A percentile compares a stretch with the other conserved stretches of the same genome.
Evolutionary conservation across 768 basidiomycete species (phyloP).

Genomic region (Auricularia sp.): DNA sequence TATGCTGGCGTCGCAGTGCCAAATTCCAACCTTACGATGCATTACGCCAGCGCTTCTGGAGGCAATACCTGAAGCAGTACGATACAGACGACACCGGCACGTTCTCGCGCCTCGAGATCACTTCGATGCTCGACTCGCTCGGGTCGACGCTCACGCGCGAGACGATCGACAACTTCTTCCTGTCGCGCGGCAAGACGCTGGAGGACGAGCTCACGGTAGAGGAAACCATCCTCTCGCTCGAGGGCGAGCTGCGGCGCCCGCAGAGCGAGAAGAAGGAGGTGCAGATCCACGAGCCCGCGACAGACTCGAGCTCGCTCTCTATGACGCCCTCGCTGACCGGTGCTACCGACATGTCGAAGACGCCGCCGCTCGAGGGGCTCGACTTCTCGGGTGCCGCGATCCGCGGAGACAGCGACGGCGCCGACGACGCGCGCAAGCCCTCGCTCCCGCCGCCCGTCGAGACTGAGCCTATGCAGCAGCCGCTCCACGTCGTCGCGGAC

Average conservation of each 20-base stretch:
- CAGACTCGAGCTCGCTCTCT: conserved; percentile 11
- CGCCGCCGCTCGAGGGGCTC: conserved; percentile 38
- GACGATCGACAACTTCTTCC: conserved; percentile 80
- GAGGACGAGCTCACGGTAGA: conserved; percentile 61
- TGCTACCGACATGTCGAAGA: conserved; percentile 30
- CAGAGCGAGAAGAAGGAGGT: conserved; percentile 60
- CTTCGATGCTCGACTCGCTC: conserved; percentile 93
- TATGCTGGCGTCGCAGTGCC: conserved; percentile 40
- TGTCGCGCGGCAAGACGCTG: conserved; percentile 52
- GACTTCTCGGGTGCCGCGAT: conserved; percentile 47
- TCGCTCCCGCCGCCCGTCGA: background rate
- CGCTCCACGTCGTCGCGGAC: background rate
- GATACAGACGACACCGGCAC: conserved; percentile 72
- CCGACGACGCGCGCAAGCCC: background rate
- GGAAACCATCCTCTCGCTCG: conserved; percentile 76
- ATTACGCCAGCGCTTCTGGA: conserved; percentile 85
- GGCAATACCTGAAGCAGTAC: conserved; percentile 80
- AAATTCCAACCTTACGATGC: conserved; percentile 94
- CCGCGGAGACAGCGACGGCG: background rate
- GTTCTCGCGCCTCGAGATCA: conserved; percentile 77
- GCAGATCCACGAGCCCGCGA: conserved; percentile 32
- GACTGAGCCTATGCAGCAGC: background rate
- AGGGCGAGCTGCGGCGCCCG: conserved; percentile 70
- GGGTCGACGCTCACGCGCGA: conserved; percentile 78
- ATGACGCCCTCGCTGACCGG: conserved; percentile 31